These are phyloP conservation scores for Amoebophrya sp. DNA, from an alignment of 169 alveolate genomes.

Conservation along the genomic window DNA sequence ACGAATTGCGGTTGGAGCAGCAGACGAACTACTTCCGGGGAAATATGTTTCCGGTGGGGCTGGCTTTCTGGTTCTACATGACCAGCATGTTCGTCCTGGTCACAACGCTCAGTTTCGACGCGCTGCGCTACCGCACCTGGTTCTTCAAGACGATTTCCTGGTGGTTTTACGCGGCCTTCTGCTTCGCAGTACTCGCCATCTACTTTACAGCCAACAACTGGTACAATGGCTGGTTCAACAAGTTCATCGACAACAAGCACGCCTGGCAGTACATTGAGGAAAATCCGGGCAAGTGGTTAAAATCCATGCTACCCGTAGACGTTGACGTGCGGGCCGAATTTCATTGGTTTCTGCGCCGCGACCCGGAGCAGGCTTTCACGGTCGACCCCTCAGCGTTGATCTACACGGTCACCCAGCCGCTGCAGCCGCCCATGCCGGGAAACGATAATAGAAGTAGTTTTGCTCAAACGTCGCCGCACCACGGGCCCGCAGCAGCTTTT, in stretches of 20 bases:
- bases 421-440: no score
- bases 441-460: no score
- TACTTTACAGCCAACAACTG: not conserved
- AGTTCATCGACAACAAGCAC: not conserved
- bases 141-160: not conserved
- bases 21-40: not conserved
- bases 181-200: not conserved
- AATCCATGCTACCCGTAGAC: not conserved
- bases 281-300: not conserved
- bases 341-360: not conserved
- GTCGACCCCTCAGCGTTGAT: no score
- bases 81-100: not conserved
- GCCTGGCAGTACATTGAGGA: not conserved
- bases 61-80: not conserved
- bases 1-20: not conserved
- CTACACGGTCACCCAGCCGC: no score
- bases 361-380: no score
- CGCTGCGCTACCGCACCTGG: not conserved
- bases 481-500: no score
- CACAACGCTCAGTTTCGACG: not conserved
- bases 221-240: not conserved
- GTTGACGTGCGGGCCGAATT: not conserved
- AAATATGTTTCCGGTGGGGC: not conserved
- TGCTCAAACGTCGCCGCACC: no score
- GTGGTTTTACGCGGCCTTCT: not conserved